Evolutionary conservation across 176 grass and related monocot species (phyloP).

Genomic region (Oryza rufipogon): DNA sequence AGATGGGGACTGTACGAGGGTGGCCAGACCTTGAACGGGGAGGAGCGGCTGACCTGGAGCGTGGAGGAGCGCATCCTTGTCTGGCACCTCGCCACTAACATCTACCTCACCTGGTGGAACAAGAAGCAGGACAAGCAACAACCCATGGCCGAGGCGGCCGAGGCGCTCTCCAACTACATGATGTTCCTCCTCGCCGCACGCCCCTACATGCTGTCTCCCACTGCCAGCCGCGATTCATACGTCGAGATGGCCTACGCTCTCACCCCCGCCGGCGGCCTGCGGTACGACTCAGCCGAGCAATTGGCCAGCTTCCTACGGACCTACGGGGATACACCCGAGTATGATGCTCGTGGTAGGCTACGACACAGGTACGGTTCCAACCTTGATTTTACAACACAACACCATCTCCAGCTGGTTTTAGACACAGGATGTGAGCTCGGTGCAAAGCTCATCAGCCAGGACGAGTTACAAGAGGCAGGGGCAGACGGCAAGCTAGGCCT

Average conservation of each 20-base stretch:
- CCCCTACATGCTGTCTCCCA: not conserved
- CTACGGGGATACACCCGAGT: not conserved
- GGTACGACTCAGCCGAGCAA: not conserved
- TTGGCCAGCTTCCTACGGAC: not conserved
- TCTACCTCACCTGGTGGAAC: not conserved
- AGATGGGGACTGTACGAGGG: not conserved
- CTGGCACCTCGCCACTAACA: slow-evolving; percentile 27
- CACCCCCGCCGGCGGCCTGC: not conserved
- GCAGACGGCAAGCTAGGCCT: not conserved
- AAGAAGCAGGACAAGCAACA: not conserved
- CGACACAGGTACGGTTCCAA: not conserved
- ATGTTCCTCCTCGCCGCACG: not conserved
- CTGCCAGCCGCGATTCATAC: not conserved
- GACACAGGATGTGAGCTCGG: not conserved
- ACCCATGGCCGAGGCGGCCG: not conserved
- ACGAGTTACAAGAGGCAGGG: not conserved
- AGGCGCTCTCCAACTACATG: not conserved
- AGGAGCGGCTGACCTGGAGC: not conserved
- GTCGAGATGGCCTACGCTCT: not conserved
- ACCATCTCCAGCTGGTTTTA: not conserved
- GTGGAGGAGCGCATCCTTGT: not conserved
- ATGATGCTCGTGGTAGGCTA: not conserved
- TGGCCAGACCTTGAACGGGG: too few species aligned
- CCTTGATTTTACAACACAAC: not conserved
- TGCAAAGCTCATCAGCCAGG: not conserved